phyloP scores from a whole-genome alignment of 345 rosid species.

The Eucalyptus cloeziana region DNA sequence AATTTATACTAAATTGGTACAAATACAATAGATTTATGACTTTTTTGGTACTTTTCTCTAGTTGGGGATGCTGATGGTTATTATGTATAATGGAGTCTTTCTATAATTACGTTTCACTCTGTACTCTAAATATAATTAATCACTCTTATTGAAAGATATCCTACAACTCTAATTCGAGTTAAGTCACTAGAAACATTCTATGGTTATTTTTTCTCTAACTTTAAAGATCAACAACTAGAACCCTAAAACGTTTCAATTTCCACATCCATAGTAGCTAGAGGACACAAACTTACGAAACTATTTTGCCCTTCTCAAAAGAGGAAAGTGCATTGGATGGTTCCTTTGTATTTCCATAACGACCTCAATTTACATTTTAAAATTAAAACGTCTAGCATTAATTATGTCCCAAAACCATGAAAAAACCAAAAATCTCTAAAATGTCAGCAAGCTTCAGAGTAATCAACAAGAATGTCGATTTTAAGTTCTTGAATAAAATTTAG shows the following conservation, averaged over 20 bases:
- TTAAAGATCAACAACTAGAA: not conserved
- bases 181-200: not conserved
- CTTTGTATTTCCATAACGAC: not conserved
- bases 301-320: not conserved
- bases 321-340: not conserved
- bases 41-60: no score
- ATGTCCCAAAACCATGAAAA: not conserved
- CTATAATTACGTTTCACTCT: not conserved
- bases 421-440: not conserved
- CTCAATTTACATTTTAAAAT: no score
- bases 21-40: rapidly evolving
- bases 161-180: not conserved
- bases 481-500: not conserved
- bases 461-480: not conserved
- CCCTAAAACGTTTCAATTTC: not conserved
- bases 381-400: not conserved
- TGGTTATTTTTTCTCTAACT: not conserved
- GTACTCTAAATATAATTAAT: not conserved
- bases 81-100: not conserved
- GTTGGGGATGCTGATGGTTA: not conserved
- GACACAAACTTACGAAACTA: not conserved
- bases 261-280: not conserved
- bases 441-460: not conserved
- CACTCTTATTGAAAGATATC: not conserved
- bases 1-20: rapidly evolving